phyloP scores from a whole-genome alignment of 257 asterid species.

The Eustoma russellianum region DNA sequence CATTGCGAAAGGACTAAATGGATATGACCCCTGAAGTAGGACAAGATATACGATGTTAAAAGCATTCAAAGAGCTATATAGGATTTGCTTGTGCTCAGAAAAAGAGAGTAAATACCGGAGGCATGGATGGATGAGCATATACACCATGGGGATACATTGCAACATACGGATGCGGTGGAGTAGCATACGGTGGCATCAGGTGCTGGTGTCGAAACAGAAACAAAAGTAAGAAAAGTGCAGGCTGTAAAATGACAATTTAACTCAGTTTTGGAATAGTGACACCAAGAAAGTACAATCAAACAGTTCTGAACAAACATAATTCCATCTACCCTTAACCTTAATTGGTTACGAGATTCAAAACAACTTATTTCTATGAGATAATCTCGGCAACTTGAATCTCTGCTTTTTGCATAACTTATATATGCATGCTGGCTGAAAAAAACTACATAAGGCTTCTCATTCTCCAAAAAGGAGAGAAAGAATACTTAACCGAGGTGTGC shows the following conservation, averaged over 20 bases:
- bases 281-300: no score
- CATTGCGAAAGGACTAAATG: conserved; percentile 84
- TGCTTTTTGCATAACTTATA: no score
- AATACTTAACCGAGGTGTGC: no score
- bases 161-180: conserved; percentile 93
- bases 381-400: no score
- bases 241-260: conserved; percentile 2
- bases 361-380: no score
- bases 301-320: no score
- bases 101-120: conserved; percentile 46
- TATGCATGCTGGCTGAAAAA: no score
- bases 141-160: conserved; percentile 98
- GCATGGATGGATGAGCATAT: conserved; percentile 89
- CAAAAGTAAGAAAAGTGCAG: conserved; percentile 4
- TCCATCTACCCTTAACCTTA: no score
- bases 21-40: conserved; percentile 68
- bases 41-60: conserved; percentile 3
- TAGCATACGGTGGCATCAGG: conserved; percentile 90
- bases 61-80: conserved; percentile 1
- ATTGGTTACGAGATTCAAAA: no score
- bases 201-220: conserved; percentile 41
- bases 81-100: conserved; percentile 3
- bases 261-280: no score
- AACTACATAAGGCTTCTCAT: no score
- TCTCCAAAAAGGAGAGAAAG: no score